A percentile compares a stretch with the other conserved stretches of the same genome.
phyloP scores from a whole-genome alignment of 2,329 filamentous ascomycete genomes.

The Pseudogymnoascus sp. region DNA sequence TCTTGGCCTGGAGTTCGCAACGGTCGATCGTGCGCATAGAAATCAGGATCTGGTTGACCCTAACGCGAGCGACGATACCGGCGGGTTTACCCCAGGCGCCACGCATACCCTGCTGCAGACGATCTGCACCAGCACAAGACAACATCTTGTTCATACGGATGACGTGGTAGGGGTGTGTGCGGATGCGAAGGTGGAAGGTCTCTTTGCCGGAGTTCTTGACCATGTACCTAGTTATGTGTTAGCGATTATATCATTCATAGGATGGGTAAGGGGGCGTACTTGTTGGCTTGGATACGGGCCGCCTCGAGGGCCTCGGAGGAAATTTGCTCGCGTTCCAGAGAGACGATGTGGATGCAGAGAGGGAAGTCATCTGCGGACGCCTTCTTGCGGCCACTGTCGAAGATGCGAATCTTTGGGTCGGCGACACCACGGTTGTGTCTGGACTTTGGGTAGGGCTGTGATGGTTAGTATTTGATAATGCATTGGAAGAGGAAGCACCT shows the following conservation, averaged over 20 bases:
- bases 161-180: slow-evolving; percentile 99
- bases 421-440: slow-evolving; percentile 99
- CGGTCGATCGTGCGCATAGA: slow-evolving; percentile 92
- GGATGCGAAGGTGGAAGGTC: slow-evolving; percentile 65
- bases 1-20: slow-evolving; percentile 46
- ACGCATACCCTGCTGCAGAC: slow-evolving; percentile 99
- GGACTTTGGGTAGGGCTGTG: slow-evolving; percentile 94
- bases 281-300: slow-evolving; percentile 99
- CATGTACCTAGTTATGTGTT: slow-evolving; percentile 40
- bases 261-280: slow-evolving; percentile 42
- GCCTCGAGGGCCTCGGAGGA: slow-evolving; percentile 99
- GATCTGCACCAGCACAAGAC: slow-evolving; percentile 99
- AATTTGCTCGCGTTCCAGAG: slow-evolving; percentile 99
- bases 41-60: slow-evolving; percentile 99
- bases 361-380: slow-evolving; percentile 99
- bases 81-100: slow-evolving; percentile 99
- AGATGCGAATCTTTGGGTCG: slow-evolving; percentile 84
- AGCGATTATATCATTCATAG: slow-evolving; percentile 37
- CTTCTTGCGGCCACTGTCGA: slow-evolving; percentile 97
- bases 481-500: slow-evolving; percentile 34
- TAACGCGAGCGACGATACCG: slow-evolving; percentile 97
- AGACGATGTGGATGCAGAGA: slow-evolving; percentile 96
- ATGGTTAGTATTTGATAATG: slow-evolving; percentile 14
- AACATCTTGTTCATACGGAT: slow-evolving; percentile 99
- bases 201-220: slow-evolving; percentile 67